Base-by-base conservation (phyloP, 1,284 basidiomycete species). In the Trichosporon asahii region DNA sequence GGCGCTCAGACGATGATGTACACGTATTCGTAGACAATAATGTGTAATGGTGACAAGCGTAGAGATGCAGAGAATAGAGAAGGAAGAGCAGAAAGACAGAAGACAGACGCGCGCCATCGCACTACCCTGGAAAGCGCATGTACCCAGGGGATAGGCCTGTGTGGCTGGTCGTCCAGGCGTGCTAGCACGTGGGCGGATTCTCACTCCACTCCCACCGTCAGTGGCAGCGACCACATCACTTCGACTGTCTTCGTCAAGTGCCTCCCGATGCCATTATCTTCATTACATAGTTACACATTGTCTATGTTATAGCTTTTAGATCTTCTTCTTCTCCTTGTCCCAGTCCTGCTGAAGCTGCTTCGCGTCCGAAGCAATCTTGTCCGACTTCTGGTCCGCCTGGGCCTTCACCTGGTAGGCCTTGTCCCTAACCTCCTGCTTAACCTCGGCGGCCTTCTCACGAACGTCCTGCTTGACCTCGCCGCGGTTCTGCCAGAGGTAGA, bases 401-500 rank as follows among this genome's bases (percentile, higher is more conserved):
- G 14, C 15, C 57, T 61, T 61, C 11, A 61, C 57, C 7, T 61
- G 14, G 11, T 31, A 11, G 15, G 57, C 57, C 15, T 61, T 15
- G 27, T 61, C 27, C 29, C 57, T 61, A 7, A 61, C 57, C 14
- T 61, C 57, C 18, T 31, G 18, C 57, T 61, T 61, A 15, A 61
- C 27, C 29, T 61, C 57, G 57, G 57, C 57, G 18, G 57, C 57
- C 29, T 31, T 61, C 57, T 61, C 29, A 29, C 18, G 12, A 11
- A 61, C 57, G 57, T 61, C 57, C 29, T 61, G 57, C 57, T 61
- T 61, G 57, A 61, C 57, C 57, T 61, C 57, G 3, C 57, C 57
- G 15, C 57, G 57, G 29, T 61, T 61, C 57, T 61, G 14, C 27
- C 29, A 61, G 29, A 61, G 12, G 57, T 61, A 61, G 57, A 31